These are phyloP conservation scores for Colletotrichum spinosum DNA, from an alignment of 2,329 filamentous ascomycete species.

Conservation along the genomic window DNA sequence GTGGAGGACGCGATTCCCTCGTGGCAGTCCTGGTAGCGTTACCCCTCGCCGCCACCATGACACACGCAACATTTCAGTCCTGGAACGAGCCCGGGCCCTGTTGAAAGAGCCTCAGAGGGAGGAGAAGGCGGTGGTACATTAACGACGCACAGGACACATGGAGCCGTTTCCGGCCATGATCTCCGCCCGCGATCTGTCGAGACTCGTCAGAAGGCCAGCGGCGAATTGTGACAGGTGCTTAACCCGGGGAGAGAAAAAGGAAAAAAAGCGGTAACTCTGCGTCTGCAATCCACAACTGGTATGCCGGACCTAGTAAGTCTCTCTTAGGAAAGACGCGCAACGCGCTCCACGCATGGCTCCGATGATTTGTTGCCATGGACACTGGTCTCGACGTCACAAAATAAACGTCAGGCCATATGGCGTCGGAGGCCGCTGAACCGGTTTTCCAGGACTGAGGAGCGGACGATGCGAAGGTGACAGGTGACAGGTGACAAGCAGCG, in stretches of 20 bases:
- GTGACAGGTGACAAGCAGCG: too few relatives aligned
- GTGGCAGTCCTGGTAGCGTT: neutral
- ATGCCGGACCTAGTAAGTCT: constrained; percentile 5
- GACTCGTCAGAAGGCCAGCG: constrained; percentile 1
- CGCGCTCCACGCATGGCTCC: constrained; percentile 26
- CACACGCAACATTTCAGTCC: constrained; percentile 16
- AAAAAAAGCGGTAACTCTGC: constrained; percentile 5
- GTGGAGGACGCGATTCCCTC: constrained; percentile 3
- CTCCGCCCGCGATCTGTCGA: constrained; percentile 10
- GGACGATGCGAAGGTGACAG: neutral
- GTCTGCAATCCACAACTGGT: neutral
- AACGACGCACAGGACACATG: constrained; percentile 18
- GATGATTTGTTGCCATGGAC: constrained; percentile 16
- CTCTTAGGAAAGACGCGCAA: constrained; percentile 32
- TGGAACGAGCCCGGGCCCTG: constrained; percentile 22
- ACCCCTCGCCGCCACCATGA: constrained; percentile 20
- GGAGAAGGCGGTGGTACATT: constrained; percentile 11
- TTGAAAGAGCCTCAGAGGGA: constrained; percentile 26
- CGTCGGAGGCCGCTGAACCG: constrained; percentile 10
- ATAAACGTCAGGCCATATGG: constrained; percentile 10
- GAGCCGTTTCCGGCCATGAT: constrained; percentile 20
- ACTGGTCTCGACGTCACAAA: neutral
- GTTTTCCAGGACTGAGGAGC: constrained; percentile 1
- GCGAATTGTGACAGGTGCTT: constrained; percentile 29
- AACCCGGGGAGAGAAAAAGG: constrained; percentile 19